A percentile compares a stretch with the other conserved stretches of the same genome.
These are phyloP conservation scores for Polytrichum formosum DNA, from an alignment of 225 moss, liverwort and hornwort genomes.

Conservation along the genomic window DNA sequence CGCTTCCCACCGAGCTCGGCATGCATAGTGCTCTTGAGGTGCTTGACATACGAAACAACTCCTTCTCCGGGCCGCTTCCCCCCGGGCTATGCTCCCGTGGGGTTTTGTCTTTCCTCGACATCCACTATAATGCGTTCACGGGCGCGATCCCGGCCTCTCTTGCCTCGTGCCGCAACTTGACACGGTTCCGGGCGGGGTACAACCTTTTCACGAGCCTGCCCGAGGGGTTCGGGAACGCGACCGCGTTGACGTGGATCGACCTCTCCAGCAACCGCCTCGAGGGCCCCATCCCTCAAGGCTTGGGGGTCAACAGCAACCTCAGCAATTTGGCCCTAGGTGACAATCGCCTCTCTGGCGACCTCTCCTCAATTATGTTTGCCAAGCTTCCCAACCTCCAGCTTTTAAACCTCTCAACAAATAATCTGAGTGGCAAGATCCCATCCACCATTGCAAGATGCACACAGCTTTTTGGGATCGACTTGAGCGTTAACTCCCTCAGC, in stretches of 20 bases:
- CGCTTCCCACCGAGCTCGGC: slow-evolving; percentile 38
- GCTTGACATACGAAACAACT: slow-evolving; percentile 46
- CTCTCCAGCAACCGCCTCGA: slow-evolving; percentile 41
- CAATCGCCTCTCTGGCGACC: slow-evolving; percentile 32
- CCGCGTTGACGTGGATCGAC: slow-evolving; percentile 27
- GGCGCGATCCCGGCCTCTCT: slow-evolving; percentile 46
- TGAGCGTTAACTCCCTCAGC: slow-evolving; percentile 25
- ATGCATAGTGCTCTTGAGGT: slow-evolving; percentile 18
- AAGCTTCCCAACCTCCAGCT: slow-evolving; percentile 30
- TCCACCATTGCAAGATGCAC: slow-evolving; percentile 27
- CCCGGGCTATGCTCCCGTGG: slow-evolving; percentile 24
- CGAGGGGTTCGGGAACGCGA: slow-evolving; percentile 31
- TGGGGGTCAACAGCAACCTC: slow-evolving; percentile 37
- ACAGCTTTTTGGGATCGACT: slow-evolving; percentile 28
- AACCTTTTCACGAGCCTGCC: slow-evolving; percentile 43
- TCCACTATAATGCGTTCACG: slow-evolving; percentile 41
- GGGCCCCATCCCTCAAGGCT: slow-evolving; percentile 28
- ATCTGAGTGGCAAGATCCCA: slow-evolving; percentile 44
- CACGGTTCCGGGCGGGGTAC: slow-evolving; percentile 27
- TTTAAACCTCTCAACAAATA: slow-evolving; percentile 39
- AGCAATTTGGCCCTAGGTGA: slow-evolving; percentile 31
- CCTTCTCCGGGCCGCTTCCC: slow-evolving; percentile 43
- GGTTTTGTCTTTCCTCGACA: slow-evolving; percentile 30
- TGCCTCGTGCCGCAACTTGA: slow-evolving; percentile 26
- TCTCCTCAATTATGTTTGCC: slow-evolving; percentile 26